A percentile compares a stretch with the other conserved stretches of the same genome.
Evolutionary conservation across 2,329 filamentous ascomycete species (phyloP).

Genomic region (Xylariaceae sp.): DNA sequence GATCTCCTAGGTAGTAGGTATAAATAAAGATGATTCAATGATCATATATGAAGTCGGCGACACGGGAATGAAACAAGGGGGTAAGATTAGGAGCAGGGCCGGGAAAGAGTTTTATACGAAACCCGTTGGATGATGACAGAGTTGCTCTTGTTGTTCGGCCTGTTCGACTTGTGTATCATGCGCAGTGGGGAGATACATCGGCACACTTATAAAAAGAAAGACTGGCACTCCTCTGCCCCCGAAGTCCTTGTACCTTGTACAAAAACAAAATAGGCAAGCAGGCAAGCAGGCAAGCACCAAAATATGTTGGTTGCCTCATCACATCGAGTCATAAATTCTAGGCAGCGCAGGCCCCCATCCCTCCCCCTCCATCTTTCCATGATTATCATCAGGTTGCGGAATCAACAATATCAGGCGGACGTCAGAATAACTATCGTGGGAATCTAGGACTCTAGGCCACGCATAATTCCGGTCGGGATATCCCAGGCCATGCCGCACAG

Average conservation of each 20-base stretch:
- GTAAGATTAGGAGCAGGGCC: slow-evolving; percentile 14
- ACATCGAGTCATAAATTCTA: slow-evolving; percentile 26
- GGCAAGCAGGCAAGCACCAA: slow-evolving; percentile 2
- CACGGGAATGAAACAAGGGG: slow-evolving; percentile 8
- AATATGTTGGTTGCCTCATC: slow-evolving; percentile 23
- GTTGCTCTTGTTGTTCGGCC: slow-evolving; percentile 13
- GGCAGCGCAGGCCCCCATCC: slow-evolving; percentile 21
- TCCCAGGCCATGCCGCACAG: slow-evolving; percentile 7
- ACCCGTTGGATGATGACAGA: slow-evolving; percentile 1
- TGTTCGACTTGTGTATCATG: slow-evolving; percentile 13
- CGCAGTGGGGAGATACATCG: slow-evolving; percentile 17
- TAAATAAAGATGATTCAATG: slow-evolving; percentile 6
- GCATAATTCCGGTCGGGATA: not conserved
- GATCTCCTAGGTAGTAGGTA: slow-evolving; percentile 5
- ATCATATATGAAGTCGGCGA: slow-evolving; percentile 6
- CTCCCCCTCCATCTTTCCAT: not conserved
- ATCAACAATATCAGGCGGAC: slow-evolving; percentile 26
- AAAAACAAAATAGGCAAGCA: not conserved
- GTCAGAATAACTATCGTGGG: slow-evolving; percentile 14
- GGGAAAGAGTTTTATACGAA: slow-evolving; percentile 22
- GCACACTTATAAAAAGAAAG: slow-evolving; percentile 10
- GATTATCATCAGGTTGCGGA: slow-evolving; percentile 10
- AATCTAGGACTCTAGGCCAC: slow-evolving; percentile 18
- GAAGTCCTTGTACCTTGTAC: slow-evolving; percentile 20
- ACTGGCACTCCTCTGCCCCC: slow-evolving; percentile 12